Percentiles rank a stretch among this genome's conserved stretches.
Conservation (phyloP, 75 land plant genomes). For the Chamaecyparis obtusa region DNA sequence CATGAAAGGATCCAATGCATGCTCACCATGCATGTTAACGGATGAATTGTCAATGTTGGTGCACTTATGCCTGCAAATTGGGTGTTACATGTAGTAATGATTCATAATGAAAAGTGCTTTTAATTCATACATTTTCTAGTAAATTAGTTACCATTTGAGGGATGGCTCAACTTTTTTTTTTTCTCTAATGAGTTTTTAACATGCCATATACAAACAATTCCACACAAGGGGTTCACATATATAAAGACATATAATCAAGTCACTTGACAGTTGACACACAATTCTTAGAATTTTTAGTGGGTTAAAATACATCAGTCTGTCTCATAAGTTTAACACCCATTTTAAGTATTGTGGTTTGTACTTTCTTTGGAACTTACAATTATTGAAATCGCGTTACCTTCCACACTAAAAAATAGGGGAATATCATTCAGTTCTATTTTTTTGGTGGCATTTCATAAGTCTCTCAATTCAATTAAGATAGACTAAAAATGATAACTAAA, state of each 20-base stretch:
- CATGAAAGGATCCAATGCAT: neutral
- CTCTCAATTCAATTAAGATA: neutral
- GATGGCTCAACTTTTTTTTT: neutral
- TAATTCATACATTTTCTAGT: neutral
- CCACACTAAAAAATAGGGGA: neutral
- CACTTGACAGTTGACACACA: neutral
- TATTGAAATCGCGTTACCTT: neutral
- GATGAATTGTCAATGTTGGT: neutral
- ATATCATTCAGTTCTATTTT: neutral
- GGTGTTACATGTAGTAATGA: neutral
- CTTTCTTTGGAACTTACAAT: neutral
- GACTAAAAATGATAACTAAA: neutral
- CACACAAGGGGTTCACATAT: too few relatives aligned
- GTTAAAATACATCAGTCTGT: neutral
- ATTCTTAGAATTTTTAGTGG: neutral
- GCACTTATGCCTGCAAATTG: neutral
- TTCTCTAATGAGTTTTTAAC: neutral
- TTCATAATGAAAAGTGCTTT: neutral
- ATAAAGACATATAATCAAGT: neutral
- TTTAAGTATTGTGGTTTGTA: neutral
- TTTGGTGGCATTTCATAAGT: neutral
- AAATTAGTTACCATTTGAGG: neutral
- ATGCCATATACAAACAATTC: neutral
- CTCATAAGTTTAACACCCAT: neutral
- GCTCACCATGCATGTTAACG: neutral